Conservation (phyloP, 768 basidiomycete genomes). For the Lactarius indigo region DNA sequence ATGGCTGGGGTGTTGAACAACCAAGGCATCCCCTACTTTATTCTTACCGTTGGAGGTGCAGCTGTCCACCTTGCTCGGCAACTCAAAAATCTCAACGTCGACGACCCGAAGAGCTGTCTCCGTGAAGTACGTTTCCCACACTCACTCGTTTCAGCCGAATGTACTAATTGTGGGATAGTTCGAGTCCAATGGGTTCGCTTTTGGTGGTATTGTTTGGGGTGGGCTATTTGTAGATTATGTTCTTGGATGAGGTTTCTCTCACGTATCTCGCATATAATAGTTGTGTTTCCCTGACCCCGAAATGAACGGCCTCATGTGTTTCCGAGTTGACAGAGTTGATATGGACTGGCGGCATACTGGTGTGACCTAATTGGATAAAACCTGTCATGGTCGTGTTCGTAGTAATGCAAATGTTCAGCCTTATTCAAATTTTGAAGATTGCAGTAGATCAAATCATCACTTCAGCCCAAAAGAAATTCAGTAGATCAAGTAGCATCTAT, state of each 20-base stretch:
- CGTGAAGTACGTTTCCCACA: background rate
- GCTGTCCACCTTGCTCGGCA: slow-evolving; percentile 10
- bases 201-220: slow-evolving; percentile 9
- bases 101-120: slow-evolving; percentile 14
- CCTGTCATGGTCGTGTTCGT: too few species aligned
- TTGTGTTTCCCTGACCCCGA: background rate
- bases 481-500: too few species aligned
- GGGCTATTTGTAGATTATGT: slow-evolving; percentile 15
- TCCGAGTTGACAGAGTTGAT: background rate
- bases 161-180: slow-evolving; percentile 1
- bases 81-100: slow-evolving; percentile 7
- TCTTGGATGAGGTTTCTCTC: background rate
- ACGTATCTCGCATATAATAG: background rate
- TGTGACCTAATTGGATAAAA: too few species aligned
- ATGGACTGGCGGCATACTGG: background rate
- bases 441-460: too few species aligned
- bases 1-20: slow-evolving; percentile 31
- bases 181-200: slow-evolving; percentile 11
- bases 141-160: background rate
- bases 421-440: too few species aligned
- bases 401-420: too few species aligned
- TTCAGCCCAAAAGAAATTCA: too few species aligned
- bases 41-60: slow-evolving; percentile 12
- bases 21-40: slow-evolving; percentile 24
- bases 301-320: background rate